Evolutionary conservation across 495 filamentous ascomycete genomes (phyloP).

Genomic region (Aspergillus cristatus): DNA sequence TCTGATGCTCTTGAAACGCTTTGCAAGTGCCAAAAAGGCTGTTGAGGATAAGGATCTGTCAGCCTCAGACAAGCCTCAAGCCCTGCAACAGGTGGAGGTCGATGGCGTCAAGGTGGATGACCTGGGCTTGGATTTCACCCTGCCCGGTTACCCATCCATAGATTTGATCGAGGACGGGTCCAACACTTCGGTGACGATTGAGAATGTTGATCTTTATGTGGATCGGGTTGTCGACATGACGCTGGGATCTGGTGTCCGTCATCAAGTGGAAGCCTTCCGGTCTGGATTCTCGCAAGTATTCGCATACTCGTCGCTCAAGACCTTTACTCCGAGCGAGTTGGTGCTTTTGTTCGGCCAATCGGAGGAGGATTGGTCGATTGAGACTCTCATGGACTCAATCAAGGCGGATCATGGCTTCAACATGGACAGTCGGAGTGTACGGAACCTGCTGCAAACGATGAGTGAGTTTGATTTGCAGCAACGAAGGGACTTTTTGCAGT

Average conservation of each 20-base stretch:
- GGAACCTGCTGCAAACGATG: slow-evolving; percentile 90
- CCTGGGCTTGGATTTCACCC: slow-evolving; percentile 82
- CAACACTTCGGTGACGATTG: slow-evolving; percentile 67
- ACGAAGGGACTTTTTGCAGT: slow-evolving; percentile 93
- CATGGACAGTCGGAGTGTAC: slow-evolving; percentile 96
- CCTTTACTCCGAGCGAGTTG: slow-evolving; percentile 95
- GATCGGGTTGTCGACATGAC: slow-evolving; percentile 89
- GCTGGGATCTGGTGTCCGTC: slow-evolving; percentile 73
- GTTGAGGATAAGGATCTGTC: slow-evolving; percentile 61
- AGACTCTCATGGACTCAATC: slow-evolving; percentile 95
- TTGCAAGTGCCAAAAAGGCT: slow-evolving; percentile 68
- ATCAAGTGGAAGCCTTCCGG: slow-evolving; percentile 87
- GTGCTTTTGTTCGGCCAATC: slow-evolving; percentile 91
- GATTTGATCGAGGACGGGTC: slow-evolving; percentile 71
- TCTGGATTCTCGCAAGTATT: slow-evolving; percentile 93
- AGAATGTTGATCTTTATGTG: slow-evolving; percentile 82
- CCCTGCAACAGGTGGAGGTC: slow-evolving; percentile 56
- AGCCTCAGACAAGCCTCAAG: slow-evolving; percentile 57
- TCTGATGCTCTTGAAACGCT: slow-evolving; percentile 80
- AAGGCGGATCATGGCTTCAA: slow-evolving; percentile 99
- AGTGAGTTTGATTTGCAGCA: slow-evolving; percentile 68
- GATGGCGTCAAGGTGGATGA: slow-evolving; percentile 76
- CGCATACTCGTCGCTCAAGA: slow-evolving; percentile 81
- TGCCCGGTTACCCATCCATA: slow-evolving; percentile 86
- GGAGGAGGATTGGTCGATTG: slow-evolving; percentile 96